Conservation (phyloP, 371 early-diverging fungal species). For the Batrachochytrium dendrobatidis region DNA sequence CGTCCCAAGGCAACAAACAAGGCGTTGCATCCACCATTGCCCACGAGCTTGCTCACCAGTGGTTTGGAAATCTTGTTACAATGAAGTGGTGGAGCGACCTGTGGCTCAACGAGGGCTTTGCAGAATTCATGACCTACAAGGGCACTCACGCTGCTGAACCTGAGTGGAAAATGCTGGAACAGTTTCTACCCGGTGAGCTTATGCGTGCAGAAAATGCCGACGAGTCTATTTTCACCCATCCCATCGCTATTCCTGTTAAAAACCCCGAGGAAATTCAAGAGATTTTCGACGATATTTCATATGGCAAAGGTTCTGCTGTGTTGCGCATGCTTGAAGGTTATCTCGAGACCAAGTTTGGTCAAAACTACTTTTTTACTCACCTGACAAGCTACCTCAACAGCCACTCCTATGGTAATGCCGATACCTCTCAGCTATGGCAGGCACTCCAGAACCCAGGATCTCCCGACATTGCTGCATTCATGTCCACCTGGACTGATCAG, state of each 20-base stretch:
- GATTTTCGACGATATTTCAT: slow-evolving; percentile 36
- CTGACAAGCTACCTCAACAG: slow-evolving; percentile 62
- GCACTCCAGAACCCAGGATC: slow-evolving; percentile 55
- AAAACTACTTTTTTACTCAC: slow-evolving; percentile 59
- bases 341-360: slow-evolving; percentile 49
- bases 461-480: slow-evolving; percentile 59
- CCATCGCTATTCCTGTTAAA: slow-evolving; percentile 73
- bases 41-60: slow-evolving; percentile 87
- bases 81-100: slow-evolving; percentile 38
- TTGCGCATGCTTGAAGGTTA: slow-evolving; percentile 72
- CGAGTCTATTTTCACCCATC: slow-evolving; percentile 74
- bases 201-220: slow-evolving; percentile 69
- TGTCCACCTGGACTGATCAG: slow-evolving; percentile 76
- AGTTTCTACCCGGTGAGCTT: slow-evolving; percentile 64
- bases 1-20: slow-evolving; percentile 56
- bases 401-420: slow-evolving; percentile 70
- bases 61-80: slow-evolving; percentile 80
- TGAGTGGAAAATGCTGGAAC: slow-evolving; percentile 57
- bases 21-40: slow-evolving; percentile 72
- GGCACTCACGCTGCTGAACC: slow-evolving; percentile 47
- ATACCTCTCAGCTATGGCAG: slow-evolving; percentile 74
- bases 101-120: slow-evolving; percentile 96
- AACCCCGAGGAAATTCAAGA: slow-evolving; percentile 42
- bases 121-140: slow-evolving; percentile 52
- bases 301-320: slow-evolving; percentile 26